phyloP scores from a whole-genome alignment of 2,329 filamentous ascomycete species.

The Fusarium keratoplasticum region DNA sequence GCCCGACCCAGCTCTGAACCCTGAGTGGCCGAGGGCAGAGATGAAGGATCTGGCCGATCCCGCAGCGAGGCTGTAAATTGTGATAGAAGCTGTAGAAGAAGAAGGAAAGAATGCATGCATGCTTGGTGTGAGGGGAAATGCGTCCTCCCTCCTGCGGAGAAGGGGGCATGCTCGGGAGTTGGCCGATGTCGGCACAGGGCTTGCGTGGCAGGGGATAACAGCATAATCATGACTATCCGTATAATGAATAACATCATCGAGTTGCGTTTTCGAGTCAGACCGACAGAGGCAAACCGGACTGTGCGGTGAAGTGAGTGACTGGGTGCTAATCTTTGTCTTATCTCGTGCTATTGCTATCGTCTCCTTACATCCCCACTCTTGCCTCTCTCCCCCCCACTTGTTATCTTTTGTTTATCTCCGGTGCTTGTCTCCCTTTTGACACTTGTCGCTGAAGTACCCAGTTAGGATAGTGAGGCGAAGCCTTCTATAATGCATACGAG shows the following conservation, averaged over 20 bases:
- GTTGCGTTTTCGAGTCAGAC: background rate
- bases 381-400: background rate
- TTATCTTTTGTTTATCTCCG: background rate
- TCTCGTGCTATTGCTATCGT: background rate
- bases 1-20: slow-evolving; percentile 63
- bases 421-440: background rate
- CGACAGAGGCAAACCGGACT: background rate
- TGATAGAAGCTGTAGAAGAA: slow-evolving; percentile 2
- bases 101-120: background rate
- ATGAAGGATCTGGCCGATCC: slow-evolving; percentile 62
- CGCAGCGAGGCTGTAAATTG: slow-evolving; percentile 43
- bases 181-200: background rate
- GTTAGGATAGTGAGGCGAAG: background rate
- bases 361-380: background rate
- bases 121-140: background rate
- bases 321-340: background rate
- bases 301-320: background rate
- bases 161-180: background rate
- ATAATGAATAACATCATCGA: background rate
- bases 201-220: background rate
- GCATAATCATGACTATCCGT: background rate
- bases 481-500: background rate
- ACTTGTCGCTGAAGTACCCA: background rate
- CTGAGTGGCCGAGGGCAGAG: slow-evolving; percentile 68
- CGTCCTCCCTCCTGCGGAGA: background rate